Conservation (phyloP, 768 basidiomycete genomes). For the Chlorophyllum brunneum region DNA sequence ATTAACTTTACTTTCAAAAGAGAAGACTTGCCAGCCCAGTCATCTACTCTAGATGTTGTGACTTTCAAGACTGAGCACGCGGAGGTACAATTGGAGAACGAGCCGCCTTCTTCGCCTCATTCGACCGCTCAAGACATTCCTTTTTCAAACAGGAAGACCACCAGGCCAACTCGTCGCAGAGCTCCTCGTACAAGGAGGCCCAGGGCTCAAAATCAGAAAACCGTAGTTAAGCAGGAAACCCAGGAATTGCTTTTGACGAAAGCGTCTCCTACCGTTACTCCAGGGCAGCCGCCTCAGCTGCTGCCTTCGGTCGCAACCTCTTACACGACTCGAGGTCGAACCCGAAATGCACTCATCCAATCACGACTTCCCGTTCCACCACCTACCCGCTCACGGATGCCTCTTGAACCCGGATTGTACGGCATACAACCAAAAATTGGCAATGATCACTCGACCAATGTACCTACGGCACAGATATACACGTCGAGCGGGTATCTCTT, state of each 20-base stretch:
- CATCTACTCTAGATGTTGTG: background rate
- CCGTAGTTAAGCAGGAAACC: background rate
- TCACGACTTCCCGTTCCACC: background rate
- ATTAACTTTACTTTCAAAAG: background rate
- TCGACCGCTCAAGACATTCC: background rate
- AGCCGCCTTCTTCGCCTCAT: background rate
- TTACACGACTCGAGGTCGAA: background rate
- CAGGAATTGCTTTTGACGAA: background rate
- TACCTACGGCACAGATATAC: background rate
- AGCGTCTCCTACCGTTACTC: background rate
- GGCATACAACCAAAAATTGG: background rate
- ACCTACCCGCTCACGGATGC: background rate
- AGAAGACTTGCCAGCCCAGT: background rate
- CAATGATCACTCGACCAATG: background rate
- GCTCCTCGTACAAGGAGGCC: background rate
- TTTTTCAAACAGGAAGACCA: background rate
- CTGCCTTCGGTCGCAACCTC: background rate
- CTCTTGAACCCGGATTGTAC: background rate
- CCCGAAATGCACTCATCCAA: background rate
- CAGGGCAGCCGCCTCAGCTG: background rate
- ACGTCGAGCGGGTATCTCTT: background rate
- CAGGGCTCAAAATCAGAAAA: background rate
- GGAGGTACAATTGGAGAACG: background rate
- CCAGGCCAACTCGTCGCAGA: background rate
- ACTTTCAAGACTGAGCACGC: background rate